These are phyloP conservation scores for Phytophthora cajani DNA, from an alignment of 352 stramenopile genomes.

Conservation along the genomic window DNA sequence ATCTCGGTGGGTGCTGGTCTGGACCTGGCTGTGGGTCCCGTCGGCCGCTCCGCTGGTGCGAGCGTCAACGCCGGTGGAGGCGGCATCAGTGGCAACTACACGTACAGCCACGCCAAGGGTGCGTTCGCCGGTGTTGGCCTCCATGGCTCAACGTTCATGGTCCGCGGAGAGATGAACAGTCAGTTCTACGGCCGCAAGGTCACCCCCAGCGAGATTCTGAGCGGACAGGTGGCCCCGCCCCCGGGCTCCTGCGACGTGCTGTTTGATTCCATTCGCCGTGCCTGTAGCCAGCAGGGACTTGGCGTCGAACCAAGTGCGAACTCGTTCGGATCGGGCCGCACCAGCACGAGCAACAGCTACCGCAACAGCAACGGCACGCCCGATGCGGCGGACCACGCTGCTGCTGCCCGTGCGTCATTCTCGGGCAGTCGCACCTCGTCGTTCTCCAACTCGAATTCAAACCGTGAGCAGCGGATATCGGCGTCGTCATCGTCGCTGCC, in stretches of 20 bases:
- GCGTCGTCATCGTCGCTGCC: slow-evolving; percentile 41
- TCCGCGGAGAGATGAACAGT: slow-evolving; percentile 85
- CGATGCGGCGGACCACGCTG: slow-evolving; percentile 38
- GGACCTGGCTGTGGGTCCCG: slow-evolving; percentile 76
- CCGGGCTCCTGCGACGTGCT: slow-evolving; percentile 68
- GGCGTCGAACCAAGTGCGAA: slow-evolving; percentile 25
- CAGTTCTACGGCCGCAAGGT: slow-evolving; percentile 88
- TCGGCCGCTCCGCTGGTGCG: slow-evolving; percentile 73
- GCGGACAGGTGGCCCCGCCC: slow-evolving; percentile 71
- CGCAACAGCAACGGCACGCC: slow-evolving; percentile 22
- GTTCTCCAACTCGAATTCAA: slow-evolving; percentile 16
- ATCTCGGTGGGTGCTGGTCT: slow-evolving; percentile 80
- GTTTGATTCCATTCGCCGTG: slow-evolving; percentile 73
- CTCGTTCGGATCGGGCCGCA: slow-evolving; percentile 29
- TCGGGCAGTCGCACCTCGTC: slow-evolving; percentile 28
- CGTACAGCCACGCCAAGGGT: slow-evolving; percentile 87
- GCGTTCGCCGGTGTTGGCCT: slow-evolving; percentile 80
- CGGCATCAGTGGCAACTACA: slow-evolving; percentile 85
- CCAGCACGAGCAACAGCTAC: slow-evolving; percentile 37
- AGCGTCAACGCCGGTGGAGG: slow-evolving; percentile 81
- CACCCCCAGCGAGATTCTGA: slow-evolving; percentile 83
- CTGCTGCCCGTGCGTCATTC: slow-evolving; percentile 33
- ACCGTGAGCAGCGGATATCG: slow-evolving; percentile 13
- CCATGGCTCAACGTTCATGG: slow-evolving; percentile 84
- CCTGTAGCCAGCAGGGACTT: slow-evolving; percentile 34